A percentile compares a stretch with the other conserved stretches of the same genome.
These are phyloP conservation scores for Choiromyces venosus DNA, from an alignment of 495 filamentous ascomycete genomes.

Conservation along the genomic window DNA sequence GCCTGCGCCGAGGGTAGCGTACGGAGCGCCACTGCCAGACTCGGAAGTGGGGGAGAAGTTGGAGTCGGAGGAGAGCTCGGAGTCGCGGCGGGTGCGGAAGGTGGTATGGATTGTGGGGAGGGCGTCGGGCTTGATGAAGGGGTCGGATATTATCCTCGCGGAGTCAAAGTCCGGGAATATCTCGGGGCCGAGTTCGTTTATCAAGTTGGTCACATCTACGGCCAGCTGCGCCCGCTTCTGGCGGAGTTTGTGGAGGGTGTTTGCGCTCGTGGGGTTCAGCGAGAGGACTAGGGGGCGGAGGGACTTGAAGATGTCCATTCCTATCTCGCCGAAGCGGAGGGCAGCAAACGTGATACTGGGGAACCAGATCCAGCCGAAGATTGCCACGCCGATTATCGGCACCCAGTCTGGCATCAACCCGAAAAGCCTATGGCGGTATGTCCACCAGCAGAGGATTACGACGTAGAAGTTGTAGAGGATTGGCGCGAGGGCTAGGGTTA, in stretches of 20 bases:
- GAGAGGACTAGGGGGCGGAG: constrained; percentile 84
- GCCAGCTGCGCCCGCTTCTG: constrained; percentile 66
- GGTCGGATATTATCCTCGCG: constrained; percentile 64
- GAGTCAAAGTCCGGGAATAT: constrained; percentile 95
- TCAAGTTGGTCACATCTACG: constrained; percentile 77
- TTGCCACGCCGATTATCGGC: constrained; percentile 68
- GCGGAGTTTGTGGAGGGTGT: constrained; percentile 74
- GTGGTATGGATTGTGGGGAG: constrained; percentile 23
- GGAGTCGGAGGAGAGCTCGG: constrained; percentile 27
- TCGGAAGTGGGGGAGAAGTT: constrained; percentile 25
- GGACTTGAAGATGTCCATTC: constrained; percentile 97
- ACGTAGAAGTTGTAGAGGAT: constrained; percentile 79
- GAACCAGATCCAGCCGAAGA: constrained; percentile 71
- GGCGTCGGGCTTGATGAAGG: constrained; percentile 38
- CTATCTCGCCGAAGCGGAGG: constrained; percentile 89
- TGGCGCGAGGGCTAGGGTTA: constrained; percentile 81
- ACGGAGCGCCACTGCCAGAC: background rate
- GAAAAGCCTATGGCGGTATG: constrained; percentile 70
- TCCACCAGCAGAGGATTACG: constrained; percentile 65
- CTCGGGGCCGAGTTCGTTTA: constrained; percentile 93
- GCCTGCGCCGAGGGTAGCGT: background rate
- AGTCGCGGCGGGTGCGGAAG: constrained; percentile 22
- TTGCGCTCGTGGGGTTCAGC: constrained; percentile 74
- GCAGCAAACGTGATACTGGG: constrained; percentile 87
- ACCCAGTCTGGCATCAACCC: constrained; percentile 74